Evolutionary conservation across 495 filamentous ascomycete genomes (phyloP).

Genomic region (Geopyxis carbonaria): DNA sequence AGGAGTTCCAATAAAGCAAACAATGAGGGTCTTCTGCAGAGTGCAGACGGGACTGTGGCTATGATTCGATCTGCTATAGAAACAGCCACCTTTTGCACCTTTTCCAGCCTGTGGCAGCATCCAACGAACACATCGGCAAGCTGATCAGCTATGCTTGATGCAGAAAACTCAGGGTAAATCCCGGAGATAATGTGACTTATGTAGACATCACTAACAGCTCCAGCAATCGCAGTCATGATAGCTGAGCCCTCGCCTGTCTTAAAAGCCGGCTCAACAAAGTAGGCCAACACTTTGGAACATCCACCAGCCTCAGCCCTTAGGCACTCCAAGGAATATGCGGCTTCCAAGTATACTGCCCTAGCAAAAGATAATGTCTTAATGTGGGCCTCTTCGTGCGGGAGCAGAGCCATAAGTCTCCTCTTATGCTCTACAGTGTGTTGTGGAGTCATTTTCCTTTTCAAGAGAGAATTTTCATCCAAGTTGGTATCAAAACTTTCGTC

Average conservation of each 20-base stretch:
- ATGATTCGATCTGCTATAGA: slow-evolving; percentile 73
- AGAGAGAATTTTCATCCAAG: slow-evolving; percentile 81
- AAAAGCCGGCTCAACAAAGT: slow-evolving; percentile 83
- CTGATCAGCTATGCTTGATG: slow-evolving; percentile 72
- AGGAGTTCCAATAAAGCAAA: slow-evolving; percentile 85
- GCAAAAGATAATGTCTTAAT: slow-evolving; percentile 68
- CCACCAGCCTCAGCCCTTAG: slow-evolving; percentile 67
- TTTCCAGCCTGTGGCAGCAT: slow-evolving; percentile 80
- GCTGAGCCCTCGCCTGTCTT: slow-evolving; percentile 59
- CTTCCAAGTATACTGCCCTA: slow-evolving; percentile 76
- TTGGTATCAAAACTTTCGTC: slow-evolving; percentile 84
- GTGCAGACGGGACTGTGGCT: slow-evolving; percentile 61
- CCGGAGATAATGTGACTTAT: slow-evolving; percentile 52
- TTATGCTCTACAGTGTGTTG: slow-evolving; percentile 70
- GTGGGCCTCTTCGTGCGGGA: slow-evolving; percentile 57
- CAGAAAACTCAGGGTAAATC: slow-evolving; percentile 51
- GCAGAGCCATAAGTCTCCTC: slow-evolving; percentile 46
- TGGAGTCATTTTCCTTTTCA: slow-evolving; percentile 61
- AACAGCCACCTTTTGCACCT: slow-evolving; percentile 70
- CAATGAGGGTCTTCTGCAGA: slow-evolving; percentile 75
- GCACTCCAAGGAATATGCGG: slow-evolving; percentile 69
- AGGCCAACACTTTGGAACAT: slow-evolving; percentile 69
- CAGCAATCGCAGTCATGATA: slow-evolving; percentile 69
- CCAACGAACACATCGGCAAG: slow-evolving; percentile 65
- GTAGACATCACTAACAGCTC: slow-evolving; percentile 52